Evolutionary conservation across 305 asterid genomes (phyloP).

Genomic region (Fraxinus paxiana): DNA sequence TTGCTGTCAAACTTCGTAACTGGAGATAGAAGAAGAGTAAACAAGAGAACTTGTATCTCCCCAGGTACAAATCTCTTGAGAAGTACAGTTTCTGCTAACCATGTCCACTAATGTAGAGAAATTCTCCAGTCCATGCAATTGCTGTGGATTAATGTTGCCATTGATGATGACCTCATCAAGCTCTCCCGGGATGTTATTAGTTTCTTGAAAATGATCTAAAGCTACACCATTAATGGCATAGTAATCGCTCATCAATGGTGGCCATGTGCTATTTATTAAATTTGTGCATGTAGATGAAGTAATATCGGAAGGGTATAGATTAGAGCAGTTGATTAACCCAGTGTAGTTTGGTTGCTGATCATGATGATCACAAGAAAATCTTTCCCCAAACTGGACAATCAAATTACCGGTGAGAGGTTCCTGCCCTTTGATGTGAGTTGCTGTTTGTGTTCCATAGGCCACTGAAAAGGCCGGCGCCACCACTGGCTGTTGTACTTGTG

Average conservation of each 20-base stretch:
- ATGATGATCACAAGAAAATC: neutral
- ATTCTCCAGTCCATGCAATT: slow-evolving; percentile 28
- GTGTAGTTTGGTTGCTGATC: slow-evolving; percentile 2
- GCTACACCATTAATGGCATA: slow-evolving; percentile 9
- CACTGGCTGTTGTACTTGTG: slow-evolving; percentile 22
- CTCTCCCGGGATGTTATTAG: slow-evolving; percentile 17
- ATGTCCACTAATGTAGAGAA: slow-evolving; percentile 12
- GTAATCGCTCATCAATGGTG: slow-evolving; percentile 13
- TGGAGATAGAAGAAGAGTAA: slow-evolving; percentile 25
- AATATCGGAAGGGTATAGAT: slow-evolving; percentile 12
- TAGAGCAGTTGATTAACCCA: neutral
- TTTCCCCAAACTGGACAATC: slow-evolving; percentile 17
- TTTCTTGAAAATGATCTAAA: slow-evolving; percentile 20
- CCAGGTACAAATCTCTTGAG: slow-evolving; percentile 33
- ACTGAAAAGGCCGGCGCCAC: slow-evolving; percentile 10
- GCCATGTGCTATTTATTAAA: neutral
- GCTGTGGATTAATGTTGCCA: slow-evolving; percentile 17
- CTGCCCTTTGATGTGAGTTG: slow-evolving; percentile 1
- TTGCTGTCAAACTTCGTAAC: slow-evolving; percentile 22
- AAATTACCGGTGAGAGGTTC: neutral
- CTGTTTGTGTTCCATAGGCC: slow-evolving; percentile 9
- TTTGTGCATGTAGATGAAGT: slow-evolving; percentile 1
- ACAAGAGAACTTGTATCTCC: slow-evolving; percentile 33
- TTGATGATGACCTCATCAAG: neutral
- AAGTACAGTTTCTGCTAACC: slow-evolving; percentile 11